Evolutionary conservation across 1,139 yeast species (phyloP).

Genomic region (Suhomyces taliae): DNA sequence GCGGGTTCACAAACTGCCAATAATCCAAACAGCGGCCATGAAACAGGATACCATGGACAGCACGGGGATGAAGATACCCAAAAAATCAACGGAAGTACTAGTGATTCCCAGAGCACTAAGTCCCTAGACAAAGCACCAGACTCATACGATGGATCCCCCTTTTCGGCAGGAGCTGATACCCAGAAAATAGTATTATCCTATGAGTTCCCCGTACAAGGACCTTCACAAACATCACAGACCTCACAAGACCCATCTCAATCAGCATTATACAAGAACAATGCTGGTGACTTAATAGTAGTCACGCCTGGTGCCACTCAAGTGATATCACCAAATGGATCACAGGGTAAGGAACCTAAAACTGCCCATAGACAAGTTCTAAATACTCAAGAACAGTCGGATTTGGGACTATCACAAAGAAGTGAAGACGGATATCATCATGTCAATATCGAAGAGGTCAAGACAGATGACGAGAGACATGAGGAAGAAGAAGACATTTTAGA

Average conservation of each 20-base stretch:
- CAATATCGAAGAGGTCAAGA: constrained; percentile 12
- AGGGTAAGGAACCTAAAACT: neutral
- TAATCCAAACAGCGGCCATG: too few relatives aligned
- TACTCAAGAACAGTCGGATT: constrained; percentile 15
- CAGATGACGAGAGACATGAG: constrained; percentile 15
- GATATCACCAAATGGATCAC: neutral
- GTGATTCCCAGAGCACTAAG: too few relatives aligned
- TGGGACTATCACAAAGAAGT: neutral
- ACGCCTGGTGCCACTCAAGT: neutral
- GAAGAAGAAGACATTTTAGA: constrained; percentile 3
- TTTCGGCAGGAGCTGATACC: neutral
- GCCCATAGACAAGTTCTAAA: constrained; percentile 18
- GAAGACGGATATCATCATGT: neutral
- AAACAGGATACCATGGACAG: too few relatives aligned
- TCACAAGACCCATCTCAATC: neutral
- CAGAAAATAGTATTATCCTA: neutral
- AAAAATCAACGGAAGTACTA: too few relatives aligned
- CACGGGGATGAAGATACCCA: too few relatives aligned
- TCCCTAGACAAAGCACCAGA: too few relatives aligned
- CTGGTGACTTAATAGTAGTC: neutral
- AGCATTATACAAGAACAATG: neutral
- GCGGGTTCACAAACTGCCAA: too few relatives aligned
- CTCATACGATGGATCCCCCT: too few relatives aligned
- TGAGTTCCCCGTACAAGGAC: too few relatives aligned
- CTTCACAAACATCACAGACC: too few relatives aligned